Base-by-base conservation (phyloP, 176 grass and related monocot genomes). In the Typha latifolia region DNA sequence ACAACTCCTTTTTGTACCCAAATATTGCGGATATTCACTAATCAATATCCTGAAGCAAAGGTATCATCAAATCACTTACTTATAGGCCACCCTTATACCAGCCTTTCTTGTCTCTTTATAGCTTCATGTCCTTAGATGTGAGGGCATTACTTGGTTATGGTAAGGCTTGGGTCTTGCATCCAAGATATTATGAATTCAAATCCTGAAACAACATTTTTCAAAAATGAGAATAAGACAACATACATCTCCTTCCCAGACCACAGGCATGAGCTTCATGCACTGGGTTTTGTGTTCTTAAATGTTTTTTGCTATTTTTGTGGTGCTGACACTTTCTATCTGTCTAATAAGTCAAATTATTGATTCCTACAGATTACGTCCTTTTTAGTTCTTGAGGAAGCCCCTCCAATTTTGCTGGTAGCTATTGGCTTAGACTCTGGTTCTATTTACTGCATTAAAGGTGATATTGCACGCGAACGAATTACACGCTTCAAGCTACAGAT, bases 361-460 rank as follows among this genome's bases (percentile, higher is more conserved):
- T 14, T 49, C 84, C 12, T 80, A 67, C 81, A 99, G 94, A 93
- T 99, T 56, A 90, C 86, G 67, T 87, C 94, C 55, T 93, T 99
- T 87, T 71, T 93, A 69, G 94, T 99, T 82, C 79, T 99, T 8
- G 94, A 99, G 86, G 94, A 99, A 84, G 83, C 86, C 16, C 94
- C 89, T 51, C 94, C 94, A 56, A 85, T 99, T 72, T 71, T 99
- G 47, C 62, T 90, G 48, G 90, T 99, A 15, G 71, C 86, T 2
- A 87, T 99, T 27, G 94, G 89, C 34, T 67, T 99, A 66, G 94
- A 93, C 47, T 87, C 72, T 75, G 94, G 89, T 70, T 90, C 74
- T 34, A 85, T 99, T 78, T 93, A 99, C 70, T 99, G 94, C 84
- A 93, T 99, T 63, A 99, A 99, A 82, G 89, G 94, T 66, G 94